A percentile compares a stretch with the other conserved stretches of the same genome.
phyloP scores from a whole-genome alignment of 108 stramenopile species.

The Pseudonitzschia multistriata region DNA sequence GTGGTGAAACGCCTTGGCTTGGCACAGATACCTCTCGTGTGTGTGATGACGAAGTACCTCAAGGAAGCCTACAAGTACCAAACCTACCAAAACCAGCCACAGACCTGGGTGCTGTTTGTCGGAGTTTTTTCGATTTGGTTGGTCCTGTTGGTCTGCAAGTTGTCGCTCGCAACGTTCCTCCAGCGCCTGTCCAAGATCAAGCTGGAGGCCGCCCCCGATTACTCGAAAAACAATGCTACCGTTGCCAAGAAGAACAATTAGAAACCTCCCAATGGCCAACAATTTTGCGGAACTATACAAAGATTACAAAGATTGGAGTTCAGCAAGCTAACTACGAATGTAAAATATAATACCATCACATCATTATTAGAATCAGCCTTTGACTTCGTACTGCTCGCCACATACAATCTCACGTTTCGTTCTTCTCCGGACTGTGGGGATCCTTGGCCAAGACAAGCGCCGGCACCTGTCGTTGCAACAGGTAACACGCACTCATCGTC shows the following conservation, averaged over 20 bases:
- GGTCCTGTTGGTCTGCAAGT: constrained; percentile 34
- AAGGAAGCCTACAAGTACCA: constrained; percentile 73
- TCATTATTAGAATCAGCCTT: background rate
- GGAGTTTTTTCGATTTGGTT: constrained; percentile 36
- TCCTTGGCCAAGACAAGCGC: constrained; percentile 49
- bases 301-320: background rate
- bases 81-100: constrained; percentile 23
- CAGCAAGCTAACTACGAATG: background rate
- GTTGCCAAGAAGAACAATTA: constrained; percentile 29
- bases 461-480: constrained; percentile 54
- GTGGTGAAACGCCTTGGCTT: constrained; percentile 91
- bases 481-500: constrained; percentile 63
- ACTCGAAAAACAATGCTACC: constrained; percentile 28
- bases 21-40: constrained; percentile 90
- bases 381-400: background rate
- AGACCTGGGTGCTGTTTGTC: constrained; percentile 23
- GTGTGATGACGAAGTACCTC: constrained; percentile 82
- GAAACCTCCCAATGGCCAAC: background rate
- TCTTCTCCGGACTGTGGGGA: constrained; percentile 80
- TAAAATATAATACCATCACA: background rate
- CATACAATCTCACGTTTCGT: constrained; percentile 9
- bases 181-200: constrained; percentile 34
- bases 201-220: constrained; percentile 43
- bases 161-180: constrained; percentile 33
- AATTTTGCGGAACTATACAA: background rate